phyloP scores from a whole-genome alignment of 495 filamentous ascomycete genomes.

The Neurospora africana region DNA sequence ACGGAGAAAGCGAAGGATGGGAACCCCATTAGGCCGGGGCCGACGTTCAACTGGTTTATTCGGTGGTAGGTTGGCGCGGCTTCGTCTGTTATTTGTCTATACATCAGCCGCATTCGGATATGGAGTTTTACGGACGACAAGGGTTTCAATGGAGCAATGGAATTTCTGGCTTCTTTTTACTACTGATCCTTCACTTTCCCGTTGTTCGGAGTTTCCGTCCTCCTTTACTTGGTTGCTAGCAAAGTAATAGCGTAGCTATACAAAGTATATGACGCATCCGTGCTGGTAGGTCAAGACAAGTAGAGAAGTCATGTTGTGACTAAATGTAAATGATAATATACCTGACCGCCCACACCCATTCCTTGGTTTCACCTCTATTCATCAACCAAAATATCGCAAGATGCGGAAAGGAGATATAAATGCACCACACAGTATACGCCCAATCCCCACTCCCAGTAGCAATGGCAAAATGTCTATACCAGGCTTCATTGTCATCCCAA shows the following conservation, averaged over 20 bases:
- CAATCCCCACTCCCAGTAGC: background rate
- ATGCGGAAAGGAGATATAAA: background rate
- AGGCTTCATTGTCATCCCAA: background rate
- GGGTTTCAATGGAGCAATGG: background rate
- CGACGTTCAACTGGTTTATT: background rate
- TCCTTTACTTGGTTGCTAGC: background rate
- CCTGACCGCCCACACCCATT: background rate
- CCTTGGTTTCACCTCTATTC: background rate
- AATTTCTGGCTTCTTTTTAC: background rate
- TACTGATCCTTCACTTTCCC: background rate
- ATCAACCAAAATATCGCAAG: background rate
- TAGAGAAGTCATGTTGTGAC: background rate
- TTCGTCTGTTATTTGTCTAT: background rate
- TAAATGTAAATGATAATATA: background rate
- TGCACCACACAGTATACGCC: background rate
- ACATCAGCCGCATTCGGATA: background rate
- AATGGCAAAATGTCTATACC: background rate
- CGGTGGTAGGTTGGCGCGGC: background rate
- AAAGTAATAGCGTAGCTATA: background rate
- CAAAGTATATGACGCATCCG: background rate
- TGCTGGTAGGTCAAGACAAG: background rate
- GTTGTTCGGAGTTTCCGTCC: background rate
- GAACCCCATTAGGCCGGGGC: background rate
- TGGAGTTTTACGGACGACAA: background rate
- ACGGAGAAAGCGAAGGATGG: background rate